These are phyloP conservation scores for Cyberlindnera lachancei DNA, from an alignment of 805 yeast genomes.

Conservation along the genomic window DNA sequence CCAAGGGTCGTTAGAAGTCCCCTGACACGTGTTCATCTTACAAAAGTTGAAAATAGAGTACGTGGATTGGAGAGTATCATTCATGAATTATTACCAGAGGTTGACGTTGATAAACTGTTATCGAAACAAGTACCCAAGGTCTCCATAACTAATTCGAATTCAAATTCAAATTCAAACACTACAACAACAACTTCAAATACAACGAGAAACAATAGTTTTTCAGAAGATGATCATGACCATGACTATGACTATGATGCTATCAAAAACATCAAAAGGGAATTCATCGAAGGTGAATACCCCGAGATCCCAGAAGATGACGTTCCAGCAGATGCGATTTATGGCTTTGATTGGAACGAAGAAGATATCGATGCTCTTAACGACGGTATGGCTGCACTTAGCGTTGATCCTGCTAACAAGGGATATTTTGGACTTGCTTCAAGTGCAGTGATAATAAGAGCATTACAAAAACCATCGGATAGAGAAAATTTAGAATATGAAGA, in stretches of 20 bases:
- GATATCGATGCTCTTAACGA: slow-evolving; percentile 37
- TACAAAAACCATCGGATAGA: slow-evolving; percentile 29
- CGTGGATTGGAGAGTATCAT: slow-evolving; percentile 39
- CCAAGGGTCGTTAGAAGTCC: slow-evolving; percentile 78
- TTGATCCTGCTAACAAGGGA: slow-evolving; percentile 46
- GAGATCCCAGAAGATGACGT: slow-evolving; percentile 27
- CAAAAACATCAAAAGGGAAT: too few relatives aligned
- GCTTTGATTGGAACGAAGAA: slow-evolving; percentile 56
- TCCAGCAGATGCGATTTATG: slow-evolving; percentile 40
- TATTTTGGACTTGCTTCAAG: slow-evolving; percentile 61
- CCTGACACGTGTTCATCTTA: slow-evolving; percentile 70
- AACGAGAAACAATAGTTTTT: neutral
- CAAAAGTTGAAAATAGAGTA: slow-evolving; percentile 61
- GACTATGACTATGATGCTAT: too few relatives aligned
- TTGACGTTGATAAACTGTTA: slow-evolving; percentile 34
- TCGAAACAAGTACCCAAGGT: slow-evolving; percentile 11
- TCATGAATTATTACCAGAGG: slow-evolving; percentile 36
- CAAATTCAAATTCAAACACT: slow-evolving; percentile 2
- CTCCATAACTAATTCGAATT: slow-evolving; percentile 1
- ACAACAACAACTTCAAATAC: neutral
- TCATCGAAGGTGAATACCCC: slow-evolving; percentile 19
- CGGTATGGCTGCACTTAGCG: slow-evolving; percentile 59
- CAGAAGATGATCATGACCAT: too few relatives aligned
- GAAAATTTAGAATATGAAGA: slow-evolving; percentile 14
- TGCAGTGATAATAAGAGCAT: slow-evolving; percentile 43